Conservation (phyloP, 2,329 filamentous ascomycete species). For the Penicillium sp. region DNA sequence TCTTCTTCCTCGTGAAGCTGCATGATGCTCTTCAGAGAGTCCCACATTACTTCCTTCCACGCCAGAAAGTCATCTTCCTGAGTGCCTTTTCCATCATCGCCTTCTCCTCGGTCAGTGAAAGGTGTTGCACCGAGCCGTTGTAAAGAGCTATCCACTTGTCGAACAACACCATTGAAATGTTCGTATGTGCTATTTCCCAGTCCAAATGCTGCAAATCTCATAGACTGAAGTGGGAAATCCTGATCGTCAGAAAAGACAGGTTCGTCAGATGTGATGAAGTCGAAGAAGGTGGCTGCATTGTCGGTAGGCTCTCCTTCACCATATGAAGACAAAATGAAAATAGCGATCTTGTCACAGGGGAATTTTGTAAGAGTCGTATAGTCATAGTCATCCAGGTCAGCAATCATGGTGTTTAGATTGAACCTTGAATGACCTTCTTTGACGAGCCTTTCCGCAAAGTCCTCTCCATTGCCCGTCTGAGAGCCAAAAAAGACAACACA, state of each 20-base stretch:
- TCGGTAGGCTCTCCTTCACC: background rate
- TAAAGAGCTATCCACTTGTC: background rate
- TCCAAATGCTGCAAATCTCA: background rate
- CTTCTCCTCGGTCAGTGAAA: background rate
- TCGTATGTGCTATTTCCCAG: background rate
- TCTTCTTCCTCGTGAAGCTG: background rate
- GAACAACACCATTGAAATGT: background rate
- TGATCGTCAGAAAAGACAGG: background rate
- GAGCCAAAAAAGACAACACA: background rate
- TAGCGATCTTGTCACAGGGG: background rate
- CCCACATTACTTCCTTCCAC: background rate
- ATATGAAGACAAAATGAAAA: background rate
- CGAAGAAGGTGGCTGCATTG: background rate
- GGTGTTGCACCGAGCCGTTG: background rate
- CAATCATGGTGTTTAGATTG: background rate
- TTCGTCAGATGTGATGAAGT: background rate
- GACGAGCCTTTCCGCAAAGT: background rate
- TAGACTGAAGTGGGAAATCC: background rate
- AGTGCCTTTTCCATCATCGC: background rate
- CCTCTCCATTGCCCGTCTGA: background rate
- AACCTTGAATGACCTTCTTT: background rate
- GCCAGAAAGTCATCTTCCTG: background rate
- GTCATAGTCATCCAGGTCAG: background rate
- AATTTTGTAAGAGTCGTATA: background rate
- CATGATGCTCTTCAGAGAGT: background rate